Evolutionary conservation across 805 yeast genomes (phyloP), one percentile per base, ranked within the genome.

Genomic region (Peterozyma xylosa): DNA sequence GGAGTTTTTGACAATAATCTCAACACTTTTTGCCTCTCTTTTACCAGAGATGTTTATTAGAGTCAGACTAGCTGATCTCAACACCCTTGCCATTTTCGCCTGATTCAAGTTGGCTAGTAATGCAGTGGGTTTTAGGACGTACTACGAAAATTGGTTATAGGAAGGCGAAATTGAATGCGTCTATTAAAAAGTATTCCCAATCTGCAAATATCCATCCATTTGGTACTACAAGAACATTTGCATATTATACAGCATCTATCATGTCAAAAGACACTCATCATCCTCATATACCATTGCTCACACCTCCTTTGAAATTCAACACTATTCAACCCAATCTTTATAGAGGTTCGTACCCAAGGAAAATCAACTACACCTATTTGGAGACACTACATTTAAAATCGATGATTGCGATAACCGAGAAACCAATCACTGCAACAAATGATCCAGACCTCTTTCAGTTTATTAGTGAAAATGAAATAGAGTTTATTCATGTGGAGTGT

Each of bases 281-380:
- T 21, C 27, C 37, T 5, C 11, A 39, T 13, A 16, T 37, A 16
- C 43, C 43, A 17, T 39, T 38, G 3, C 33, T 73, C 3, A 81
- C 80, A 0, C 87, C 96, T 0, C 98, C 99, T 2, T 67, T 90
- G 47, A 71, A 88, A 46, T 93, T 84, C 61, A 78, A 80, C 41
- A 69, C 78, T 13, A 77, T 90, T 2, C 86, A 83, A 53, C 78
- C 84, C 2, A 68, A 74, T 40, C 64, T 91, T 3, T 85, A 80
- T 54, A 65, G 98, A 38, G 98, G 98, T 0, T 83, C 95, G 1
- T 86, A 85, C 53, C 98, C 98, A 1, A 72, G 93, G 42, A 78
- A 79, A 39, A 72, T 81, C 45, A 90, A 88, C 56, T 70, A 76
- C 48, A 70, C 81, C 9, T 93, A 82, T 55, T 65, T 93, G 9